Base-by-base conservation (phyloP, 148 eudicot species). In the Chenopodium album region DNA sequence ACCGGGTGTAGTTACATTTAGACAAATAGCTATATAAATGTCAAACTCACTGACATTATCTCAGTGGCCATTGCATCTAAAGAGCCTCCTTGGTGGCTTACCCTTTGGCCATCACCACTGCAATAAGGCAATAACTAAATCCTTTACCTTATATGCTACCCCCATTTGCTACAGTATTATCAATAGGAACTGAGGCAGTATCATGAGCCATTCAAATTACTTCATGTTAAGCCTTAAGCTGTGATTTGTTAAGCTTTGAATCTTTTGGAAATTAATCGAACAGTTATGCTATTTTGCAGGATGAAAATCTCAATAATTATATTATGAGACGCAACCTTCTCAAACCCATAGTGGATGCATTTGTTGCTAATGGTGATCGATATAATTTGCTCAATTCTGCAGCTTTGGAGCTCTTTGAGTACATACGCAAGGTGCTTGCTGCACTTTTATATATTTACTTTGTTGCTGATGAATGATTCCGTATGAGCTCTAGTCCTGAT, bases 331-430 rank as follows among this genome's bases (percentile, higher is more conserved):
- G 91, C 84, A 92, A 94, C 83, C 89, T 92, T 83, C 86, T 97
- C 81, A 92, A 93, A 84, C 96, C 98, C 69, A 87, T 97, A 86
- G 89, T 97, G 66, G 96, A 97, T 84, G 94, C 87, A 32, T 97
- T 97, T 87, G 90, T 94, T 84, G 89, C 87, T 47, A 97, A 97
- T 87, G 99, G 98, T 7, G 76, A 85, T 84, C 98, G 96, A 37
- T 92, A 97, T 79, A 97, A 97, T 80, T 82, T 97, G 78, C 87
- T 97, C 76, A 90, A 97, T 78, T 97, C 99, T 77, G 96, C 95
- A 29, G 90, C 93, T 84, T 89, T 97, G 71, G 99, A 97, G 68
- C 97, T 97, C 62, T 89, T 97, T 63, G 99, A 97, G 82, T 88
- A 88, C 77, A 92, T 94, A 68, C 85, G 96, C 56, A 92, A 85